phyloP scores from a whole-genome alignment of 768 basidiomycete species.

The Tricholoma furcatifolium region DNA sequence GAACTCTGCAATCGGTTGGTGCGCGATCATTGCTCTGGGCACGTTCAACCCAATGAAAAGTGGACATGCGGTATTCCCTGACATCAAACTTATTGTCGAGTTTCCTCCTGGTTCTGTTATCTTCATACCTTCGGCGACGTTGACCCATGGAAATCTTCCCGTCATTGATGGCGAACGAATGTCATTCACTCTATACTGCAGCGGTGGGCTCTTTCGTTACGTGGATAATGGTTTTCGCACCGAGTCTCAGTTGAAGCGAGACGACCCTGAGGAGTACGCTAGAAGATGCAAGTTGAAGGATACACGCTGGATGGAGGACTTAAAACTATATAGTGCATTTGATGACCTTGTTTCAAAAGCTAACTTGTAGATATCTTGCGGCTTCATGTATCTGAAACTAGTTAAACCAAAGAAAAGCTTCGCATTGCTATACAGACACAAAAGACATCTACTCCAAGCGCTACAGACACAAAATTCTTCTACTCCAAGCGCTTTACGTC shows the following conservation, averaged over 20 bases:
- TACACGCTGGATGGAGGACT: neutral
- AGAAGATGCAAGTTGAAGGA: no score
- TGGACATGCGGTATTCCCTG: conserved; percentile 30
- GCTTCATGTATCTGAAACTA: no score
- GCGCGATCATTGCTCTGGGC: conserved; percentile 28
- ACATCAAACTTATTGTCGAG: conserved; percentile 17
- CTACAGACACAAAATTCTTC: neutral
- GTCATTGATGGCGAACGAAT: conserved; percentile 19
- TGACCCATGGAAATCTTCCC: conserved; percentile 24
- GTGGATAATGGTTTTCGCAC: no score
- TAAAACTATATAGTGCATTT: neutral
- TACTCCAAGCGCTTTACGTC: neutral
- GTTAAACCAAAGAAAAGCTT: neutral
- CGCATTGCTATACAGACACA: neutral
- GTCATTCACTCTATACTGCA: conserved; percentile 26
- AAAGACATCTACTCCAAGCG: neutral
- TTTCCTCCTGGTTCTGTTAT: conserved; percentile 23
- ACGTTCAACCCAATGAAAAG: conserved; percentile 24
- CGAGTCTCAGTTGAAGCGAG: no score
- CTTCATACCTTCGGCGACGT: conserved; percentile 26
- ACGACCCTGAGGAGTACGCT: no score
- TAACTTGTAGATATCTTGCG: neutral
- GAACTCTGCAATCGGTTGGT: conserved; percentile 32
- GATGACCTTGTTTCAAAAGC: neutral
- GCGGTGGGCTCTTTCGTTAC: conserved; percentile 26